Evolutionary conservation across 2,329 filamentous ascomycete genomes (phyloP).

Genomic region (Colletotrichum sp.): DNA sequence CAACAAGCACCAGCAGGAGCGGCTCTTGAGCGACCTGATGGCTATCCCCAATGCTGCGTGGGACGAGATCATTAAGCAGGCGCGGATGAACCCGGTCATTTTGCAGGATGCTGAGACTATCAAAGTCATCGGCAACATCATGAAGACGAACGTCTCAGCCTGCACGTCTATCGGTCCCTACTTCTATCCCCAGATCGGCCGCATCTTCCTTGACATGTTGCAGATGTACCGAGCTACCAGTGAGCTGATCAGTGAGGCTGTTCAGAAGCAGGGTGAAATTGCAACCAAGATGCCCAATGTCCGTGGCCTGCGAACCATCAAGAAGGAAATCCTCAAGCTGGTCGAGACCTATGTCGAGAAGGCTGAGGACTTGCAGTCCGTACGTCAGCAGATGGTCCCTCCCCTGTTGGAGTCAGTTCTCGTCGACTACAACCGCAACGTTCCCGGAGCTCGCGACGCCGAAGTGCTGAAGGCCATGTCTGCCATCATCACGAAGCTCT

Average conservation of each 20-base stretch:
- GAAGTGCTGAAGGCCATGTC: constrained; percentile 98
- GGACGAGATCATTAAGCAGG: constrained; percentile 91
- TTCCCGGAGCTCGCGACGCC: constrained; percentile 92
- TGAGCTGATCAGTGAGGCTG: constrained; percentile 91
- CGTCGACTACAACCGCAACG: constrained; percentile 96
- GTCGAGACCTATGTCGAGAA: constrained; percentile 99
- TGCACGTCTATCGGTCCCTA: constrained; percentile 96
- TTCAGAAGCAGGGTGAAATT: constrained; percentile 65
- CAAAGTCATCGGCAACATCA: constrained; percentile 98
- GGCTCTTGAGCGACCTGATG: constrained; percentile 92
- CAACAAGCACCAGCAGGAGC: constrained; percentile 91
- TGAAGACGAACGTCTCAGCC: constrained; percentile 99
- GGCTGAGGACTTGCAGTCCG: constrained; percentile 92
- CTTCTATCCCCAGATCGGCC: constrained; percentile 97
- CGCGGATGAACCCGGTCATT: constrained; percentile 83
- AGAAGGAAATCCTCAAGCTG: constrained; percentile 98
- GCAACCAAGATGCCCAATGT: constrained; percentile 98
- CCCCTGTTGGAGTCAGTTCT: constrained; percentile 92
- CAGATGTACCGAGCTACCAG: constrained; percentile 99
- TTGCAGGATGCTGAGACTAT: constrained; percentile 94
- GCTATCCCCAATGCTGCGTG: constrained; percentile 90
- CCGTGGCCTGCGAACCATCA: constrained; percentile 93
- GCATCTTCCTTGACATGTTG: constrained; percentile 98
- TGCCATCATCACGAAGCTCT: constrained; percentile 94
- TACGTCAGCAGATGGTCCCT: constrained; percentile 94